Evolutionary conservation across 108 stramenopile genomes (phyloP).

Genomic region (Pseudonitzschia pungens): DNA sequence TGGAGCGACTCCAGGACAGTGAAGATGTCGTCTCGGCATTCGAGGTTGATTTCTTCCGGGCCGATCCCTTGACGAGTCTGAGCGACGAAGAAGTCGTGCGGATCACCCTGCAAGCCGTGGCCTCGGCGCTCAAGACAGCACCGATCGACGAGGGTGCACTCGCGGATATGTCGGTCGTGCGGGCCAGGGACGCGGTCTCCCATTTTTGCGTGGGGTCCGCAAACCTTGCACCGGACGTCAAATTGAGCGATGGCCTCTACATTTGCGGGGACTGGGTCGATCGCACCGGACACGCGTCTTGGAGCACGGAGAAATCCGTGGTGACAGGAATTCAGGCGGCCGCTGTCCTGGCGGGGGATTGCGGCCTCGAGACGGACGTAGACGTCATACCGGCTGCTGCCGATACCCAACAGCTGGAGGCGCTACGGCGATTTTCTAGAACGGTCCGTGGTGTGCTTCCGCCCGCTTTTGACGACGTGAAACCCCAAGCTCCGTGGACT

Average conservation of each 20-base stretch:
- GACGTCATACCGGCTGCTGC: conserved; percentile 64
- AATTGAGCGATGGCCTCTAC: conserved; percentile 54
- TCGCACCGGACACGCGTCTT: conserved; percentile 69
- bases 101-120: conserved; percentile 56
- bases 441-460: conserved; percentile 11
- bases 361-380: conserved; percentile 34
- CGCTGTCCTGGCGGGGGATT: conserved; percentile 49
- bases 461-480: not conserved
- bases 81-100: conserved; percentile 45
- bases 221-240: conserved; percentile 52
- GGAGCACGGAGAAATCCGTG: conserved; percentile 82
- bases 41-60: conserved; percentile 87
- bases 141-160: conserved; percentile 35
- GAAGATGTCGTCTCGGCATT: conserved; percentile 37
- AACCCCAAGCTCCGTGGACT: conserved; percentile 36
- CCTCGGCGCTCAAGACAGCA: conserved; percentile 50
- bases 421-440: conserved; percentile 52
- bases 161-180: conserved; percentile 57
- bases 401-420: conserved; percentile 61
- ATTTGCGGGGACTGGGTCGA: conserved; percentile 82
- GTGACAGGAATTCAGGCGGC: conserved; percentile 84
- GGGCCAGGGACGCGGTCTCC: conserved; percentile 75
- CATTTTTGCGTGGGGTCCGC: conserved; percentile 75
- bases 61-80: conserved; percentile 62
- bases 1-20: conserved; percentile 76